Base-by-base conservation (phyloP, 1,139 yeast species). In the Magnusiomyces tetraspermus region DNA sequence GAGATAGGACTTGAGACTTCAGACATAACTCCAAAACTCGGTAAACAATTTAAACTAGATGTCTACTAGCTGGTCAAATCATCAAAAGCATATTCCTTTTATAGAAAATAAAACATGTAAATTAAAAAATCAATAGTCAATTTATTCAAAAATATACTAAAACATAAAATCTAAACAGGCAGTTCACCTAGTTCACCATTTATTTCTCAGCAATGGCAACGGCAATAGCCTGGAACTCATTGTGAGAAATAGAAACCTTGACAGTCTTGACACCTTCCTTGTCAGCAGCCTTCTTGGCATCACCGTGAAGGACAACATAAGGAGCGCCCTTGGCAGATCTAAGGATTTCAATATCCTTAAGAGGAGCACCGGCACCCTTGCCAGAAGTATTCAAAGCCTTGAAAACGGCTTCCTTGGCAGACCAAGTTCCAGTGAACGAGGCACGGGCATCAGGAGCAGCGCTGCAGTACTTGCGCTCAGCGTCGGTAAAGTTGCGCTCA, bases 391-490 rank as follows among this genome's bases (percentile, higher is more conserved):
- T 92, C 64, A 92, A 77, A 22, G 96, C 87, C 76, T 92, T 92
- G 82, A 92, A 92, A 44, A 89, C 97, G 41, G 99, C 98, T 74
- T 92, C 99, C 74, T 92, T 92, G 52, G 98, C 98, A 46, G 96
- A 87, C 99, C 99, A 92, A 50, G 95, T 85, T 52, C 99, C 99
- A 38, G 98, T 90, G 71, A 78, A 92, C 6, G 97, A 88, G 22
- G 97, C 89, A 67, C 82, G 87, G 53, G 95, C 86, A 61, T 77
- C 77, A 44, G 96, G 80, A 50, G 74, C 66, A 55, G 71, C 67
- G 48, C 51, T 47, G 70, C 97, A 90, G 76, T 92, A 92, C 49
- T 72, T 75, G 61, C 83, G 82, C 75, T 92, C 99, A 23, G 71
- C 76, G 10, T 70, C 73, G 49, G 97, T 89, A 76, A 90, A 92